phyloP scores from a whole-genome alignment of 2,329 filamentous ascomycete genomes.

The Mycosphaerella sp. region DNA sequence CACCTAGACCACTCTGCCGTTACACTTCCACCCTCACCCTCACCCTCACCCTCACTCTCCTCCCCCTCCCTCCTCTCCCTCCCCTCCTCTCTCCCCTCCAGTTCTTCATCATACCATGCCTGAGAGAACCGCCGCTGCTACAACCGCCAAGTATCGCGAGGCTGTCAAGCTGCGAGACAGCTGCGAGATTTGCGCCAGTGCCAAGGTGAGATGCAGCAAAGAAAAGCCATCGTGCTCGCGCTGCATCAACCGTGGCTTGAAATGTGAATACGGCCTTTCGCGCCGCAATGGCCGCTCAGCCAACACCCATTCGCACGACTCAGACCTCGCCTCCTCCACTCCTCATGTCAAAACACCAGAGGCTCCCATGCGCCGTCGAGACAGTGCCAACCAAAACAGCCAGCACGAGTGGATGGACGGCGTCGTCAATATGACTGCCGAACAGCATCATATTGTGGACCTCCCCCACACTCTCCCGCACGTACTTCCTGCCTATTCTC shows the following conservation, averaged over 20 bases:
- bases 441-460: not conserved
- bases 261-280: conserved; percentile 3
- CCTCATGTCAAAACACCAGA: not conserved
- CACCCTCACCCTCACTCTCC: too few species aligned
- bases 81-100: not conserved
- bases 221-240: conserved; percentile 6
- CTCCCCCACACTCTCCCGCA: not conserved
- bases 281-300: conserved; percentile 3
- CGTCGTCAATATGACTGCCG: conserved; percentile 1
- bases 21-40: too few species aligned
- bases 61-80: not conserved
- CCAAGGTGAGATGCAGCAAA: conserved; percentile 7
- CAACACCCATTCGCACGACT: not conserved
- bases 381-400: not conserved
- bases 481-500: not conserved
- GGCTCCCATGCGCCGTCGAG: not conserved
- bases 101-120: conserved; percentile 2
- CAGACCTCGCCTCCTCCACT: not conserved
- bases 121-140: not conserved
- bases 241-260: conserved; percentile 1
- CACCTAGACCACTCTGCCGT: too few species aligned
- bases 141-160: not conserved
- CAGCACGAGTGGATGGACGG: not conserved
- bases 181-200: conserved; percentile 5
- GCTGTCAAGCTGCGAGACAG: conserved; percentile 7